phyloP scores from a whole-genome alignment of 257 asterid genomes.

The Craterostigma plantagineum region DNA sequence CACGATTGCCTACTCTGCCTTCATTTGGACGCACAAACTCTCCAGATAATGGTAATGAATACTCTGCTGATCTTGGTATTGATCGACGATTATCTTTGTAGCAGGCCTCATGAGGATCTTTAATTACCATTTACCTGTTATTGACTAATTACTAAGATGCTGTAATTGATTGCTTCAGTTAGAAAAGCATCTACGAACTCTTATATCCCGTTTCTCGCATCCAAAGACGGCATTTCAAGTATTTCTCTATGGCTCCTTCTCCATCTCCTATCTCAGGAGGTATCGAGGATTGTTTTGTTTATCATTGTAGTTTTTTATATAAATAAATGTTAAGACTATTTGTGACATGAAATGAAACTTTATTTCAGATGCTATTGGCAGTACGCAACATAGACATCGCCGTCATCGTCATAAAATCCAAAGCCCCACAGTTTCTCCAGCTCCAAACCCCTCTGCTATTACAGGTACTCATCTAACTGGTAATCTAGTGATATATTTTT shows the following conservation, averaged over 20 bases:
- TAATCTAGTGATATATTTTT: background rate
- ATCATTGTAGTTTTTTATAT: background rate
- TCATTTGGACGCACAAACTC: slow-evolving; percentile 20
- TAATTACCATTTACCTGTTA: background rate
- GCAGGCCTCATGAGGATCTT: no score
- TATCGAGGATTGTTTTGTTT: slow-evolving; percentile 11
- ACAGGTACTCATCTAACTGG: slow-evolving; percentile 50
- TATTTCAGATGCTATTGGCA: slow-evolving; percentile 24
- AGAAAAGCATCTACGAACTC: slow-evolving; percentile 20
- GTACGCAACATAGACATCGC: slow-evolving; percentile 23
- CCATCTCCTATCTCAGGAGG: slow-evolving; percentile 46
- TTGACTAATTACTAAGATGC: slow-evolving; percentile 5
- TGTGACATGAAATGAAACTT: slow-evolving; percentile 30
- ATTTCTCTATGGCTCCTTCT: slow-evolving; percentile 35
- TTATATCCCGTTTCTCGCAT: slow-evolving; percentile 19
- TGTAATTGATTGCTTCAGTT: slow-evolving; percentile 21
- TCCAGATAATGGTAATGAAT: slow-evolving; percentile 31
- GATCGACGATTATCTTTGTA: background rate
- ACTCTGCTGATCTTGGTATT: background rate
- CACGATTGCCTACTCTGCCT: slow-evolving; percentile 22
- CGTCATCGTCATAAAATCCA: slow-evolving; percentile 26
- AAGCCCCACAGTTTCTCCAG: slow-evolving; percentile 42
- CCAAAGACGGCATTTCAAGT: slow-evolving; percentile 21
- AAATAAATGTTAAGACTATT: slow-evolving; percentile 12
- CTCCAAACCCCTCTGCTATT: slow-evolving; percentile 31